phyloP scores from a whole-genome alignment of 164 flowering plant species.

The Tinospora cordifolia region DNA sequence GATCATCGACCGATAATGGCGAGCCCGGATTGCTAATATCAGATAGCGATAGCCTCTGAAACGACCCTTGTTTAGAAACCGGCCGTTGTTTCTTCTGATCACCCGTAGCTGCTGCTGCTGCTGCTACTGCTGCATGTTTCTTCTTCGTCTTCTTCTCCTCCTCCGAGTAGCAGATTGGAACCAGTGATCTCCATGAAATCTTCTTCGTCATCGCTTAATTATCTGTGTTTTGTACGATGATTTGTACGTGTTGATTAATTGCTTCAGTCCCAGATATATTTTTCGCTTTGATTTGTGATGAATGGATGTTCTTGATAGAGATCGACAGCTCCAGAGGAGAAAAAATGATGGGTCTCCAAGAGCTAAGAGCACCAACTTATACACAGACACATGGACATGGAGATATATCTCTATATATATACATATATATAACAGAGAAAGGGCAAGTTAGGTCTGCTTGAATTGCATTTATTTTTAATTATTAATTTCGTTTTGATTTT shows the following conservation, averaged over 20 bases:
- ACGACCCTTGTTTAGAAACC: constrained; percentile 20
- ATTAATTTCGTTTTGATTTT: not conserved
- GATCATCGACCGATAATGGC: constrained; percentile 35
- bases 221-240: too few relatives aligned
- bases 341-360: not conserved
- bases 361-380: not conserved
- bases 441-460: not conserved
- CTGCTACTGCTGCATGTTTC: not conserved
- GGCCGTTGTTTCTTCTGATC: constrained; percentile 6
- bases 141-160: not conserved
- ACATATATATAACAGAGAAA: not conserved
- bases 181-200: constrained; percentile 11
- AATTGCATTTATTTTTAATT: not conserved
- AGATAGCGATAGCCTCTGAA: constrained; percentile 43
- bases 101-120: not conserved
- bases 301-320: too few relatives aligned
- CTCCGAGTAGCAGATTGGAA: constrained; percentile 8
- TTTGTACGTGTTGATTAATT: too few relatives aligned
- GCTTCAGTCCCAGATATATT: not conserved
- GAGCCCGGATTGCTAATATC: constrained; percentile 49
- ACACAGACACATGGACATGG: too few relatives aligned
- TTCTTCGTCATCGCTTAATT: not conserved
- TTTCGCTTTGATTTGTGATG: not conserved
- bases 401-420: not conserved
- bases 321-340: not conserved